phyloP scores from a whole-genome alignment of 2,329 filamentous ascomycete genomes.

The Aschersonia sp. region DNA sequence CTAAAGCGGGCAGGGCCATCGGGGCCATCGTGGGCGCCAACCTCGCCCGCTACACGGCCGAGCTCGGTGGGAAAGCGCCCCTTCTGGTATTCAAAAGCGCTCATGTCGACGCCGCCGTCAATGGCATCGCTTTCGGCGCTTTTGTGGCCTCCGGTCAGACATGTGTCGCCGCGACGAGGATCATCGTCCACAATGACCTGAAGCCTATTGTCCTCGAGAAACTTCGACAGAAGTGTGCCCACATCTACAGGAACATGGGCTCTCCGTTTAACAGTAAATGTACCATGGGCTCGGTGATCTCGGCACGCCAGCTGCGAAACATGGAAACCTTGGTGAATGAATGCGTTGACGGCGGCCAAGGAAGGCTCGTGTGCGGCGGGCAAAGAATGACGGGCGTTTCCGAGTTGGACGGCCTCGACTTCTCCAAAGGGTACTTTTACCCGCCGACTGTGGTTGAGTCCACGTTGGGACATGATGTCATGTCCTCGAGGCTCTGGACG shows the following conservation, averaged over 20 bases:
- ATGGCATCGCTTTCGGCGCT: slow-evolving; percentile 49
- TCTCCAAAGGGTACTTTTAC: slow-evolving; percentile 57
- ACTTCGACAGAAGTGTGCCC: slow-evolving; percentile 50
- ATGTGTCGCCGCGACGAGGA: slow-evolving; percentile 56
- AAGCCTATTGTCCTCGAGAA: slow-evolving; percentile 48
- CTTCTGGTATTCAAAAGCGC: slow-evolving; percentile 53
- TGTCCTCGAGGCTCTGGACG: slow-evolving; percentile 56
- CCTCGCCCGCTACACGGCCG: slow-evolving; percentile 55
- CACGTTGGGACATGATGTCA: slow-evolving; percentile 41
- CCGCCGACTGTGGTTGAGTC: slow-evolving; percentile 57
- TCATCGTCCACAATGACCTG: slow-evolving; percentile 58
- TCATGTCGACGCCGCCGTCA: slow-evolving; percentile 51
- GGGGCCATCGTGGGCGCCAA: slow-evolving; percentile 52
- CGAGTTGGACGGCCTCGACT: slow-evolving; percentile 32
- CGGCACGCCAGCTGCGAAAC: slow-evolving; percentile 45
- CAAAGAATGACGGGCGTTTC: slow-evolving; percentile 31
- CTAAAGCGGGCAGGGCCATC: slow-evolving; percentile 52
- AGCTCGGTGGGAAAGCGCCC: slow-evolving; percentile 59
- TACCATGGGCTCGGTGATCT: slow-evolving; percentile 52
- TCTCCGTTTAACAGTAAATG: slow-evolving; percentile 39
- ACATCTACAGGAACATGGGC: slow-evolving; percentile 38
- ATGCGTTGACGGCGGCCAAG: slow-evolving; percentile 39
- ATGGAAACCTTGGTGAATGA: slow-evolving; percentile 52
- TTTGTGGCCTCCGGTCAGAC: slow-evolving; percentile 42
- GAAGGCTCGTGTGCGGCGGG: slow-evolving; percentile 27